Evolutionary conservation across 2,329 filamentous ascomycete genomes (phyloP), one percentile per base, ranked within the genome.

Genomic region (Hypoxylon sp.): DNA sequence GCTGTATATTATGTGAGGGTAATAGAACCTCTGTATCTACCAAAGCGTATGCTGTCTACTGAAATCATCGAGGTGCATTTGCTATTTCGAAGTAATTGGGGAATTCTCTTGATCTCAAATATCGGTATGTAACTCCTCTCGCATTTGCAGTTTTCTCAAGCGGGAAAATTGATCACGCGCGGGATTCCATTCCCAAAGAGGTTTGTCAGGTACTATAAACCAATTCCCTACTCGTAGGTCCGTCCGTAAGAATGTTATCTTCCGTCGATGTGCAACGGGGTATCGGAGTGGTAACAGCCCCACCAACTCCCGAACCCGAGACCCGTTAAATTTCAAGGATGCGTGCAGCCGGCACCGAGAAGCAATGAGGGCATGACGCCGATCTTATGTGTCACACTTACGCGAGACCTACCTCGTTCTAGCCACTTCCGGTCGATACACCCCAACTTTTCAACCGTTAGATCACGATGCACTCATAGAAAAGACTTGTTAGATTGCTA

Each of bases 1-100:
- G 54, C 49, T 71, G 63, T 71, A 69, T 61, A 64, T 64, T 67
- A 64, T 64, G 6, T 35, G 25, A 59, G 22, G 27, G 14, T 25
- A 25, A 17, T 31, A 55, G n/a, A 49, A 35, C 31, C 58, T 64
- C 44, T 66, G 53, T 54, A 59, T 48, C 49, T 61, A 50, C 30
- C 31, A 46, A 54, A 63, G 22, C 27, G 61, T 57, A 44, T 42
- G 40, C 17, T n/a, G 8, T 30, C 20, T 2, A 13, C 20, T 22
- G n/a, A 57, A 8, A 37, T 48, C 2, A 22, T 53, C 11, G 5
- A 35, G 27, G 8, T n/a, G 5, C 6, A 6, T 11, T 11, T 35
- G 8, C 33, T 3, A 11, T 3, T 42, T 20, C 10, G 17, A 20
- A 7, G 6, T 17, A 17, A 44, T 11, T n/a, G 40, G 3, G 3